Evolutionary conservation across 352 stramenopile species (phyloP), one percentile per base, ranked within the genome.

Genomic region (Pilasporangium apinafurcum): DNA sequence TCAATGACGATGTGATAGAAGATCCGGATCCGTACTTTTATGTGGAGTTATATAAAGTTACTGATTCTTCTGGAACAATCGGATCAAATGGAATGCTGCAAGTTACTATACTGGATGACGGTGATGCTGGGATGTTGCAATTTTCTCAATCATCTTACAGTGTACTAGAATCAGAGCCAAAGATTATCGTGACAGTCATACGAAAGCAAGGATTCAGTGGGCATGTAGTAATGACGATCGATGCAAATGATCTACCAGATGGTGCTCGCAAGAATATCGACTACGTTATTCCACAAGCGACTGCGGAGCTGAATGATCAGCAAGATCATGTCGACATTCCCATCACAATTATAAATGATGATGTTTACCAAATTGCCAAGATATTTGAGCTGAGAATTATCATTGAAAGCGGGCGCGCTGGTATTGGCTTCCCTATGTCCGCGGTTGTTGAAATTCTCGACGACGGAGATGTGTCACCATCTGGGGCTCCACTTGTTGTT

Each of bases 11-110:
- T 8, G 42, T 83, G 8, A 48, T 53, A 0, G 68, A 81, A 8
- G 66, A 85, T 10, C 49, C 56, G 8, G 66, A 81, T 33, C 59
- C 40, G 6, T 75, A 53, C 21, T 85, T 85, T 29, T 75, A 39
- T 17, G 42, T 85, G 3, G 31, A 51, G 16, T 45, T 85, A n/a
- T 22, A 43, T 8, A 7, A 35, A 7, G 59, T 52, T 27, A 37
- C 52, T 13, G 36, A 44, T 6, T 18, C 52, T 5, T 72, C 44
- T 4, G 72, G 68, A 2, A 35, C 37, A 0, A 62, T 83, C 16
- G 72, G 68, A 14, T 16, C 30, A 0, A 43, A 49, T 5, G 43
- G 35, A 0, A 44, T 27, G 3, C 21, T 62, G 0, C 52, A 33
- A 13, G 48, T 85, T 7, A 70, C 41, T 0, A 79, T 85, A 13